phyloP scores from a whole-genome alignment of 2,329 filamentous ascomycete species.

The Trichoderma sp. region DNA sequence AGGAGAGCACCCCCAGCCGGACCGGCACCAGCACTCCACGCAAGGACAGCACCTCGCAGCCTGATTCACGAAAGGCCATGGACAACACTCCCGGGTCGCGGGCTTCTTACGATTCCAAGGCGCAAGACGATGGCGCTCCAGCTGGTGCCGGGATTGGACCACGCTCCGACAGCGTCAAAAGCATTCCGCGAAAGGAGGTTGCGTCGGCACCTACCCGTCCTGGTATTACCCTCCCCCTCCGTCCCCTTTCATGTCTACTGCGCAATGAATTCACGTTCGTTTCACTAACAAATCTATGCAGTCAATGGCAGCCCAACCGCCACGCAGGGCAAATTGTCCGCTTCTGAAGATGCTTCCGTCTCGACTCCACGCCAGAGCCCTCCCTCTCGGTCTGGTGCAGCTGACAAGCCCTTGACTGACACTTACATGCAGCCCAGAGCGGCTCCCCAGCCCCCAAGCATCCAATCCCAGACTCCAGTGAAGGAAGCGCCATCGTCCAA shows the following conservation, averaged over 20 bases:
- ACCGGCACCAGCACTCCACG: slow-evolving; percentile 34
- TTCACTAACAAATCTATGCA: slow-evolving; percentile 12
- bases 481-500: slow-evolving; percentile 48
- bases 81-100: slow-evolving; percentile 40
- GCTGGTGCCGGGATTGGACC: slow-evolving; percentile 40
- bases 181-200: slow-evolving; percentile 64
- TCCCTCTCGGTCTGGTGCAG: slow-evolving; percentile 23
- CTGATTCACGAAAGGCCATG: slow-evolving; percentile 37
- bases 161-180: slow-evolving; percentile 42
- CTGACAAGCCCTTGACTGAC: slow-evolving; percentile 37
- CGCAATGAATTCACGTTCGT: not conserved
- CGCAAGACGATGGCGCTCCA: slow-evolving; percentile 52
- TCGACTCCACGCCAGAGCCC: slow-evolving; percentile 25
- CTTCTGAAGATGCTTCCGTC: slow-evolving; percentile 24
- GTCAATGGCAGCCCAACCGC: slow-evolving; percentile 28
- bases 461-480: slow-evolving; percentile 33
- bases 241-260: not conserved
- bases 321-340: slow-evolving; percentile 25
- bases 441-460: slow-evolving; percentile 50
- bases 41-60: slow-evolving; percentile 25
- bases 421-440: slow-evolving; percentile 58
- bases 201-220: slow-evolving; percentile 40
- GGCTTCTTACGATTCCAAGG: slow-evolving; percentile 57
- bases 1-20: slow-evolving; percentile 36
- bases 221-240: slow-evolving; percentile 34